Percentiles rank a stretch among this genome's conserved stretches.
These are phyloP conservation scores for Rubus parviflorus DNA, from an alignment of 306 rosid species.

Conservation along the genomic window DNA sequence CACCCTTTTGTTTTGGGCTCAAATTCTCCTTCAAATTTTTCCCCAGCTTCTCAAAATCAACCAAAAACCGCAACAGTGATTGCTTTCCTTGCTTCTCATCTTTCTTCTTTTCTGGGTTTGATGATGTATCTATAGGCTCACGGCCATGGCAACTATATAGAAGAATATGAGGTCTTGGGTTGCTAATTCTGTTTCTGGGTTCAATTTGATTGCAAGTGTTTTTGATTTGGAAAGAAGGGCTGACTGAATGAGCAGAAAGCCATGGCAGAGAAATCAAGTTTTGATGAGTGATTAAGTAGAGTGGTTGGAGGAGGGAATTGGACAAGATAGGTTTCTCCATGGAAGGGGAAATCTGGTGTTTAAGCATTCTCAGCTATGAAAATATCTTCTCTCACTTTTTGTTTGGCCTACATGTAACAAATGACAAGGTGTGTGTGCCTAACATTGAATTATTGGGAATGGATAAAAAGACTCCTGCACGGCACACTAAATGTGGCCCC, in stretches of 20 bases:
- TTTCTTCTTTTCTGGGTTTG: slow-evolving; percentile 28
- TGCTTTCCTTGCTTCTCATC: slow-evolving; percentile 28
- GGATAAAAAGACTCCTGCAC: not conserved
- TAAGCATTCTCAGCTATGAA: not conserved
- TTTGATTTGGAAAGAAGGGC: slow-evolving; percentile 24
- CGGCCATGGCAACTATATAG: slow-evolving; percentile 36
- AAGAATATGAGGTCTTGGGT: slow-evolving; percentile 26
- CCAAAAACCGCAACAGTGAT: slow-evolving; percentile 20
- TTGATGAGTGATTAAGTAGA: not conserved
- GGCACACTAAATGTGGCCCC: not conserved
- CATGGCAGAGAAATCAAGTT: slow-evolving; percentile 33
- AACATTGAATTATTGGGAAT: not conserved
- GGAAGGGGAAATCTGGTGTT: slow-evolving; percentile 5
- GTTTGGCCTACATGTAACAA: not conserved
- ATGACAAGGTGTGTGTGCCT: not conserved
- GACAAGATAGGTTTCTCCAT: slow-evolving; percentile 11
- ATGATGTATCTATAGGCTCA: slow-evolving; percentile 31
- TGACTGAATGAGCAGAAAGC: slow-evolving; percentile 38
- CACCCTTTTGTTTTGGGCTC: slow-evolving; percentile 81
- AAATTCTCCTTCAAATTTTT: slow-evolving; percentile 48
- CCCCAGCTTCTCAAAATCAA: slow-evolving; percentile 47
- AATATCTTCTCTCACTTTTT: not conserved
- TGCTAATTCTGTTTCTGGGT: slow-evolving; percentile 23
- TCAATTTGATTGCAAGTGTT: not conserved
- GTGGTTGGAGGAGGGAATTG: slow-evolving; percentile 8